Conservation (phyloP, 2,329 filamentous ascomycete genomes). For the Knufia petricola region DNA sequence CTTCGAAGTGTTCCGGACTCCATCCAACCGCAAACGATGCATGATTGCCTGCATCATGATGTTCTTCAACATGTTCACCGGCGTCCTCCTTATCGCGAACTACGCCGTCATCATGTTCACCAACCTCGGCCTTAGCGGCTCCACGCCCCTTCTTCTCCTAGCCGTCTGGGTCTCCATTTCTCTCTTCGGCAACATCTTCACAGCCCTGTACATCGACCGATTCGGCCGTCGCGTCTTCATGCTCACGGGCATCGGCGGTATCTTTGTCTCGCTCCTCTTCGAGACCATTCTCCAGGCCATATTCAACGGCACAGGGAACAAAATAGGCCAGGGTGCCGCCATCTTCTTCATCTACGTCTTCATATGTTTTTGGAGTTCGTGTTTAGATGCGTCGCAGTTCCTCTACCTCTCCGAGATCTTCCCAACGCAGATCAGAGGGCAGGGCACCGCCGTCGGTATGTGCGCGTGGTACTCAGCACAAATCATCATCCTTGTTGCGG, state of each 20-base stretch:
- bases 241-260: slow-evolving; percentile 34
- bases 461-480: slow-evolving; percentile 14
- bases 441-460: slow-evolving; percentile 18
- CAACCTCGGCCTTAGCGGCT: slow-evolving; percentile 29
- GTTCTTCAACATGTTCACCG: slow-evolving; percentile 32
- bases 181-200: slow-evolving; percentile 33
- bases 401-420: slow-evolving; percentile 24
- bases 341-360: slow-evolving; percentile 36
- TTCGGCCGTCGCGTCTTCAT: slow-evolving; percentile 35
- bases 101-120: slow-evolving; percentile 35
- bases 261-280: slow-evolving; percentile 33
- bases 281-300: slow-evolving; percentile 30
- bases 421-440: slow-evolving; percentile 17
- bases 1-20: slow-evolving; percentile 36
- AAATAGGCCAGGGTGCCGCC: slow-evolving; percentile 28
- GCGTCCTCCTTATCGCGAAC: slow-evolving; percentile 28
- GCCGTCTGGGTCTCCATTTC: slow-evolving; percentile 37
- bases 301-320: slow-evolving; percentile 29
- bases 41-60: slow-evolving; percentile 34
- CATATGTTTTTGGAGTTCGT: slow-evolving; percentile 29
- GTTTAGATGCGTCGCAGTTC: slow-evolving; percentile 40
- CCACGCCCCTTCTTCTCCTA: slow-evolving; percentile 35
- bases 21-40: slow-evolving; percentile 32
- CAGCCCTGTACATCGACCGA: slow-evolving; percentile 32
- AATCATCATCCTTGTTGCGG: slow-evolving; percentile 29